Conservation (phyloP, 2,329 filamentous ascomycete species). For the Talaromyces sp. region DNA sequence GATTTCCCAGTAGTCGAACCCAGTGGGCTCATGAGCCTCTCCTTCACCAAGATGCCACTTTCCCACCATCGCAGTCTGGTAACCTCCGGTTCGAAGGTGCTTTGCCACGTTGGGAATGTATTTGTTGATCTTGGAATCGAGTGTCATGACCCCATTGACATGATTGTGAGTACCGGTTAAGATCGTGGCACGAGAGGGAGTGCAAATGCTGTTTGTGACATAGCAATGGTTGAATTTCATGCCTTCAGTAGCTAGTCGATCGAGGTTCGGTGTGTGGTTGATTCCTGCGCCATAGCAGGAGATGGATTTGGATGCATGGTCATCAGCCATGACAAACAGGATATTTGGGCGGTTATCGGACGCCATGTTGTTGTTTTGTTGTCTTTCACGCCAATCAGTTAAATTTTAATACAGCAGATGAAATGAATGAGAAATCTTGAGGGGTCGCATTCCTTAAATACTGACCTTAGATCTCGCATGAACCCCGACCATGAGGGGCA, state of each 20-base stretch:
- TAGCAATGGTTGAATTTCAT: constrained; percentile 59
- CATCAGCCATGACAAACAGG: constrained; percentile 59
- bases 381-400: neutral
- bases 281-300: constrained; percentile 55
- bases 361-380: neutral
- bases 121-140: constrained; percentile 55
- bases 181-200: constrained; percentile 55
- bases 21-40: constrained; percentile 49
- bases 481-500: no score
- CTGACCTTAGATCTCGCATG: no score
- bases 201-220: constrained; percentile 58
- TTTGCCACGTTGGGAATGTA: constrained; percentile 57
- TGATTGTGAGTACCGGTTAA: constrained; percentile 57
- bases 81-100: constrained; percentile 50
- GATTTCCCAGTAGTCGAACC: constrained; percentile 58
- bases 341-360: constrained; percentile 31
- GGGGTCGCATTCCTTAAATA: no score
- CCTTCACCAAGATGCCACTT: constrained; percentile 60
- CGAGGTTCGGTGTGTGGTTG: constrained; percentile 56
- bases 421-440: neutral
- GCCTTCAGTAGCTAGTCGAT: constrained; percentile 53
- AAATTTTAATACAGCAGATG: neutral
- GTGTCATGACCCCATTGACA: constrained; percentile 56
- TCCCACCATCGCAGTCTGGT: constrained; percentile 57
- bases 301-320: constrained; percentile 57